phyloP scores from a whole-genome alignment of 768 basidiomycete species.

The Neoboletus brunneissimus region DNA sequence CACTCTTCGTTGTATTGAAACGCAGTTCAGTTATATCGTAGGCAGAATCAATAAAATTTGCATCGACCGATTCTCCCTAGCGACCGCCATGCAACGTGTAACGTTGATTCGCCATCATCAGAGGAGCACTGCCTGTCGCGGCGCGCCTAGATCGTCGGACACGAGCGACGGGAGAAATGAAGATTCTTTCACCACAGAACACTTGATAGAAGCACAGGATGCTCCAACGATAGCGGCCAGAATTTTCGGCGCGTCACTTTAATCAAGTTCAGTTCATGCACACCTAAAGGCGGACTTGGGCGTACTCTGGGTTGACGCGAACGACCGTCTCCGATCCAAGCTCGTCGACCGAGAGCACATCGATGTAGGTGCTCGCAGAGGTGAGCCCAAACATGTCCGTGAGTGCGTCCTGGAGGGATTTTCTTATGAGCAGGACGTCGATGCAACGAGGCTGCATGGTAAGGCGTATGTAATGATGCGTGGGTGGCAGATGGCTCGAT shows the following conservation, averaged over 20 bases:
- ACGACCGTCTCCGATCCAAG: slow-evolving; percentile 23
- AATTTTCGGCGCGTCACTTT: slow-evolving; percentile 24
- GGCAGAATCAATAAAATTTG: slow-evolving; percentile 2
- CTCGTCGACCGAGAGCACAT: slow-evolving; percentile 51
- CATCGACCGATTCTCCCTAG: neutral
- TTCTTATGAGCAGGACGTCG: slow-evolving; percentile 49
- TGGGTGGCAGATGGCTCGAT: slow-evolving; percentile 22
- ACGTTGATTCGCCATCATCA: slow-evolving; percentile 9
- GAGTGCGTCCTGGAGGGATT: slow-evolving; percentile 54
- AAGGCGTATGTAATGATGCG: slow-evolving; percentile 24
- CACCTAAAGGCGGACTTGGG: neutral
- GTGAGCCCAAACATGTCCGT: slow-evolving; percentile 54
- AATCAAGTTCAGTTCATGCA: neutral
- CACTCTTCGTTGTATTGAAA: neutral
- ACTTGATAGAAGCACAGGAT: slow-evolving; percentile 25
- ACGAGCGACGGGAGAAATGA: slow-evolving; percentile 34
- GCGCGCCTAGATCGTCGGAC: slow-evolving; percentile 6
- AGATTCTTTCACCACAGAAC: slow-evolving; percentile 23
- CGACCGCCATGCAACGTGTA: neutral
- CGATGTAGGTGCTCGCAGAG: slow-evolving; percentile 50
- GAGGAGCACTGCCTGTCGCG: slow-evolving; percentile 4
- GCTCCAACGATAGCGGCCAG: slow-evolving; percentile 26
- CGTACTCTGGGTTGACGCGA: slow-evolving; percentile 21
- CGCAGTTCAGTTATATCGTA: neutral
- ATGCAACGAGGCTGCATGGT: slow-evolving; percentile 24